A percentile compares a stretch with the other conserved stretches of the same genome.
phyloP scores from a whole-genome alignment of 805 yeast genomes.

The Candida germanica region DNA sequence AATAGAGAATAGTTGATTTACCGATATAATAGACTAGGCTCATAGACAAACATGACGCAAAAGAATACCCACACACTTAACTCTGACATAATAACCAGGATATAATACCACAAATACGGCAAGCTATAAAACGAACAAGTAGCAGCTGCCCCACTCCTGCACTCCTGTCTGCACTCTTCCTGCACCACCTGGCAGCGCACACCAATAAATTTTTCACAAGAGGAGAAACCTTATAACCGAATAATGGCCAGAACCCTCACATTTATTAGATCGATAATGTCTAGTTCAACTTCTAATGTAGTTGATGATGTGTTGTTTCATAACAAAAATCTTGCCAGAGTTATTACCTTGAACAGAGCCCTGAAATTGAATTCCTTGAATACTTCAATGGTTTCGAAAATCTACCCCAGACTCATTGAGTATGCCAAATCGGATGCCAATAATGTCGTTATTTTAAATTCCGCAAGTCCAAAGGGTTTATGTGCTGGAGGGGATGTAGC shows the following conservation, averaged over 20 bases:
- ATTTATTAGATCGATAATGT: conserved; percentile 7
- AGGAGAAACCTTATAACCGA: neutral
- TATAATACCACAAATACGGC: too few relatives aligned
- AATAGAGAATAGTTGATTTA: too few relatives aligned
- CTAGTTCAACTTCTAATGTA: neutral
- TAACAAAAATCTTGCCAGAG: conserved; percentile 62
- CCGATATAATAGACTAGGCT: too few relatives aligned
- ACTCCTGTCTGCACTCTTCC: conserved; percentile 1
- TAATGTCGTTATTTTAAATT: conserved; percentile 64
- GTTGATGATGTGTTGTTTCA: conserved; percentile 59
- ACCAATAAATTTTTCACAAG: conserved; percentile 9
- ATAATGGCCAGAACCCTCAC: neutral
- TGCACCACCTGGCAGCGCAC: too few relatives aligned
- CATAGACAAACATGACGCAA: too few relatives aligned
- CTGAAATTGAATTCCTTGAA: conserved; percentile 81
- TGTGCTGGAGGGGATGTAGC: conserved; percentile 98
- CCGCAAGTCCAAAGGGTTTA: conserved; percentile 65
- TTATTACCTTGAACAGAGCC: conserved; percentile 76
- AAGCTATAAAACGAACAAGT: too few relatives aligned
- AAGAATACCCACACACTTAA: too few relatives aligned
- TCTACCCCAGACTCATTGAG: conserved; percentile 72
- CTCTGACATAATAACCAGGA: too few relatives aligned
- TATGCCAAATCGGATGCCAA: conserved; percentile 67
- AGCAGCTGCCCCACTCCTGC: conserved; percentile 1
- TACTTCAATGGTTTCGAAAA: conserved; percentile 67